Base-by-base conservation (phyloP, 2,329 filamentous ascomycete genomes). In the Aspergillus sp. region DNA sequence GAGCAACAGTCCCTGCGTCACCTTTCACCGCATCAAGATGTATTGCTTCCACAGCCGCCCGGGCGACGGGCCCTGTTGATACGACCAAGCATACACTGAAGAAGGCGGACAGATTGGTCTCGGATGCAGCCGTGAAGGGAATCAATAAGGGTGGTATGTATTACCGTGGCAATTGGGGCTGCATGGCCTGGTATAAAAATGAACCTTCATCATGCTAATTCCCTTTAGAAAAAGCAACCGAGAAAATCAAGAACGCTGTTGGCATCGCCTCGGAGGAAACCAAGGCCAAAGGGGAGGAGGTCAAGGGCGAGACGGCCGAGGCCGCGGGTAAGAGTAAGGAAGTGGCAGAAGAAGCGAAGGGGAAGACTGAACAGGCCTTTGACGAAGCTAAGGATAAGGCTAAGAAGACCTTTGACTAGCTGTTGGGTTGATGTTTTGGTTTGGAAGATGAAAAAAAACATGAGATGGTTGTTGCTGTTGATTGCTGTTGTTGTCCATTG, bases 61-160 rank as follows among this genome's bases (percentile, higher is more conserved):
- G 63, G 13, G 66, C 76, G 42, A 82, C 77, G 65, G 69, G 72
- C 33, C 71, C 75, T 31, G 63, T 77, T 38, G 77, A 82, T 36
- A 59, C 68, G 6, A 74, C 75, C 52, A 82, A 82, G 63, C 77
- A 82, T 34, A 73, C 77, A 0, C 61, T 78, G 37, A 79, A 83
- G 67, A 71, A 69, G 43, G 77, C 77, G 13, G 79, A 84, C 61
- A 68, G 74, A 48, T 70, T 69, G 19, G 71, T 81, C 31, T 74
- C 77, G 1, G 70, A 79, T 59, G 74, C 66, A 27, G 74, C 75
- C 8, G 76, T 83, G 19, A 78, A 78, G 65, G 81, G 80, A 37
- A 81, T 83, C 48, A 76, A 85, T 65, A 79, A 73, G 54, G 77
- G 78, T 47, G 73, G 80, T 83, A 76, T 46, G 79, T 61, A 7